These are phyloP conservation scores for Chrysanthemum seticuspe DNA, from an alignment of 129 eudicot genomes.

Conservation along the genomic window DNA sequence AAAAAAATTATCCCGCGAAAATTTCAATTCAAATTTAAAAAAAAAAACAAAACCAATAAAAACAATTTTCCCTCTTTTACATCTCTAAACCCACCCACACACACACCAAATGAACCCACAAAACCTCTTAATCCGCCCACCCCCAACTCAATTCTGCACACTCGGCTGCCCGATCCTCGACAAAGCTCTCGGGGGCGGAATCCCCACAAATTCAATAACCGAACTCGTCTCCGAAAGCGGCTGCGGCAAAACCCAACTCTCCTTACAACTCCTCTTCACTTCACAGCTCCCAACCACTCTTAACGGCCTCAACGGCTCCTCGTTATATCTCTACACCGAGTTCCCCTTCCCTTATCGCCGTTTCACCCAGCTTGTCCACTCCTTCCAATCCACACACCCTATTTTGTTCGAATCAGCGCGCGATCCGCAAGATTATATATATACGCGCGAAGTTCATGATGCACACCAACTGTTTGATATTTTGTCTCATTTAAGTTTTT, in stretches of 20 bases:
- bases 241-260: conserved; percentile 84
- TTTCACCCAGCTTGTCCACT: conserved; percentile 54
- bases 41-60: not conserved
- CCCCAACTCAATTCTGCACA: conserved; percentile 40
- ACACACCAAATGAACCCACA: conserved; percentile 47
- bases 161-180: conserved; percentile 70
- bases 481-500: conserved; percentile 50
- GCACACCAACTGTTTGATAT: conserved; percentile 81
- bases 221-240: conserved; percentile 90
- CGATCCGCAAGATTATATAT: conserved; percentile 44
- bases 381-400: conserved; percentile 37
- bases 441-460: conserved; percentile 42
- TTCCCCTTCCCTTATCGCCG: conserved; percentile 81
- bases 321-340: conserved; percentile 80
- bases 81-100: not conserved
- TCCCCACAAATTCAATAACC: conserved; percentile 71
- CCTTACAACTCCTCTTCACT: conserved; percentile 85
- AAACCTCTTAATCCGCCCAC: conserved; percentile 40
- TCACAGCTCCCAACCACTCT: conserved; percentile 65
- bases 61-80: conserved; percentile 17
- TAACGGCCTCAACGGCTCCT: conserved; percentile 67
- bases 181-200: conserved; percentile 72
- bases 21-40: conserved; percentile 4
- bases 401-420: conserved; percentile 21
- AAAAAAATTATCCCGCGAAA: conserved; percentile 1